Evolutionary conservation across 2,329 filamentous ascomycete species (phyloP).

Genomic region (Tolypocladium ovalisporum): DNA sequence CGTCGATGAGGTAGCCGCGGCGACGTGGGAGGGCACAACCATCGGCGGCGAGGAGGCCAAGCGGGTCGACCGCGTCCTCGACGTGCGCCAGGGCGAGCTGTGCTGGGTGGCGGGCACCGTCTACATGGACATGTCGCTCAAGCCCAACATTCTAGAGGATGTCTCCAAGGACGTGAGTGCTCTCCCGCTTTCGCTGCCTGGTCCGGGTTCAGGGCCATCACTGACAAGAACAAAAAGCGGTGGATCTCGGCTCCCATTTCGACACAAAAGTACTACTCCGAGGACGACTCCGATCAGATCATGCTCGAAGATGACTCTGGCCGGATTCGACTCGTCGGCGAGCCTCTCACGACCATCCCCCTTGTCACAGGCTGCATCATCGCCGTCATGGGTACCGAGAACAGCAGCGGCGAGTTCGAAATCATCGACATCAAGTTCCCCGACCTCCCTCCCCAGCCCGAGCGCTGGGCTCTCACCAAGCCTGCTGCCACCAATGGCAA

Average conservation of each 20-base stretch:
- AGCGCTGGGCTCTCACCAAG: constrained; percentile 63
- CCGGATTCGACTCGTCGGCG: constrained; percentile 68
- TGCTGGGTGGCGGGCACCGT: constrained; percentile 94
- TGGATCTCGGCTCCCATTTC: constrained; percentile 79
- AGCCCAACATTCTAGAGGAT: constrained; percentile 92
- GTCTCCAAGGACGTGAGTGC: constrained; percentile 73
- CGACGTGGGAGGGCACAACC: constrained; percentile 68
- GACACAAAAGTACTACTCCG: constrained; percentile 63
- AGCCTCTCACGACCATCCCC: constrained; percentile 52
- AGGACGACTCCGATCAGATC: constrained; percentile 50
- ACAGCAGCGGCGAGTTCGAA: constrained; percentile 82
- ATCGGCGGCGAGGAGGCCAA: constrained; percentile 67
- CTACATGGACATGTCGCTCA: constrained; percentile 94
- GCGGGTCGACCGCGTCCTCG: constrained; percentile 77
- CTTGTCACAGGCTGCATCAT: constrained; percentile 90
- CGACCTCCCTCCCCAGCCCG: constrained; percentile 72
- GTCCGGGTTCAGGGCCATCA: constrained; percentile 1
- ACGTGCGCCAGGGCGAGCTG: constrained; percentile 88
- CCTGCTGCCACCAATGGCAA: constrained; percentile 20
- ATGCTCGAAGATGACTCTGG: constrained; percentile 97
- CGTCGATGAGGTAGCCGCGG: constrained; percentile 62
- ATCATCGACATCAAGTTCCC: constrained; percentile 84
- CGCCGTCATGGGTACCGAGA: constrained; percentile 91
- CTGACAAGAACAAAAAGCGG: constrained; percentile 41
- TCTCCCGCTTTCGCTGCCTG: not conserved